Conservation (phyloP, 23 red algal genomes). For the Gracilaria gracilis region DNA sequence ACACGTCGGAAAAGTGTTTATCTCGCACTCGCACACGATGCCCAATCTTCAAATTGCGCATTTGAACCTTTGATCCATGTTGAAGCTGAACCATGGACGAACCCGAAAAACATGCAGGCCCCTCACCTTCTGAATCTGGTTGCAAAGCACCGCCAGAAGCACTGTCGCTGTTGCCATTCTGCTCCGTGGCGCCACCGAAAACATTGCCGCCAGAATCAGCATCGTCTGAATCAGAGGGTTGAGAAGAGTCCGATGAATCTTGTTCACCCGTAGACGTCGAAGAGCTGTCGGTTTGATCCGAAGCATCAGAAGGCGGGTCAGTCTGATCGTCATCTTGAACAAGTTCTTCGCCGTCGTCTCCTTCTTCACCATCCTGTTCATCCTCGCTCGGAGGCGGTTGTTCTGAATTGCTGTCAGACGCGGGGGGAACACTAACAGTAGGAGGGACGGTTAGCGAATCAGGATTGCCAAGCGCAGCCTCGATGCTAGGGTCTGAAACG, state of each 20-base stretch:
- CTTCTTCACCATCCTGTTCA: neutral
- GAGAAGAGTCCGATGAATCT: neutral
- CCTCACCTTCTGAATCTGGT: neutral
- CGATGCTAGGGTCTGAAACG: slow-evolving; percentile 26
- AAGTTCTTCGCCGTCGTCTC: neutral
- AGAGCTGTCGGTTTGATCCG: neutral
- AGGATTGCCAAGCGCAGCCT: slow-evolving; percentile 17
- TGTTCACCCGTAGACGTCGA: neutral
- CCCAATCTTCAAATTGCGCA: slow-evolving; percentile 36
- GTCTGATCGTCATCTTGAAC: too few relatives aligned
- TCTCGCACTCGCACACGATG: slow-evolving; percentile 24
- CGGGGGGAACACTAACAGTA: neutral
- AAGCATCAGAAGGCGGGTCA: neutral
- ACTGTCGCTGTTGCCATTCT: neutral
- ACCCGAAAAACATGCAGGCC: slow-evolving; percentile 50
- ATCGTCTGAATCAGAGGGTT: neutral
- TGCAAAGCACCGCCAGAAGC: neutral
- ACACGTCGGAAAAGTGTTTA: slow-evolving; percentile 51
- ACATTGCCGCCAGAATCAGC: neutral
- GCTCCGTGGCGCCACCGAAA: slow-evolving; percentile 15
- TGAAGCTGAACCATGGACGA: slow-evolving; percentile 24
- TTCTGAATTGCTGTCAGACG: neutral
- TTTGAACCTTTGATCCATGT: slow-evolving; percentile 1
- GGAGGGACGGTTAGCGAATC: neutral
- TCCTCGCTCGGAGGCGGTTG: neutral